Evolutionary conservation across 2,329 filamentous ascomycete genomes (phyloP), one percentile per base, ranked within the genome.

Genomic region (Alternaria consortialis): DNA sequence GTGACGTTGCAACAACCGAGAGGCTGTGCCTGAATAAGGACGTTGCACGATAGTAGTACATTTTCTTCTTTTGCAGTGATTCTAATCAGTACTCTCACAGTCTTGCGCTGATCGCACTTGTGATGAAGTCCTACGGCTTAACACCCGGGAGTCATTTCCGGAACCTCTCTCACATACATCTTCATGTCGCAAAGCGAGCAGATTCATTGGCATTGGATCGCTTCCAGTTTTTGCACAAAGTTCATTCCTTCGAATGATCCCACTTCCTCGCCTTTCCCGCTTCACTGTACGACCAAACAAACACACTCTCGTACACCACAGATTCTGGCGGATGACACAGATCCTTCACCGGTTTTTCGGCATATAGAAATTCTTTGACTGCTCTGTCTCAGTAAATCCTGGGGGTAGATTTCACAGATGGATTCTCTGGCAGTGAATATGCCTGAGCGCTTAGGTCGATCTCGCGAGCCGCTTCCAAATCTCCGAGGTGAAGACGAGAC

Each of bases 401-500:
- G 13, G 17, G 25, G 7, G 4, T 20, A 36, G 20, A 25, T 17
- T n/a, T 8, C 12, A 29, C n/a, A 31, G 12, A 48, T 52, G 48
- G 48, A 52, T 52, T 40, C 34, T 11, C 23, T 47, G 23, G 25
- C n/a, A 1, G 20, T 39, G 15, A 60, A 20, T 1, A 36, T 58
- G 37, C 62, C 44, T 1, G 54, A 62, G 31, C 54, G 36, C 31
- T 20, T 53, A 27, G 32, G 37, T 2, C 56, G 39, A n/a, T 25
- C 29, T 2, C 29, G 47, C 34, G 53, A 53, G 3, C 27, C 56
- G 1, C 56, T 57, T 15, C 68, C 65, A 3, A 68, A 67, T 25
- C 36, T 70, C 2, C 61, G 69, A 7, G 65, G 66, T 31, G 69
- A 72, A 62, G 63, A 71, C 27, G 69, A 72, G 56, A 50, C 55